Evolutionary conservation across 495 filamentous ascomycete species (phyloP), one percentile per base, ranked within the genome.

Genomic region (Aspergillus egyptiacus): DNA sequence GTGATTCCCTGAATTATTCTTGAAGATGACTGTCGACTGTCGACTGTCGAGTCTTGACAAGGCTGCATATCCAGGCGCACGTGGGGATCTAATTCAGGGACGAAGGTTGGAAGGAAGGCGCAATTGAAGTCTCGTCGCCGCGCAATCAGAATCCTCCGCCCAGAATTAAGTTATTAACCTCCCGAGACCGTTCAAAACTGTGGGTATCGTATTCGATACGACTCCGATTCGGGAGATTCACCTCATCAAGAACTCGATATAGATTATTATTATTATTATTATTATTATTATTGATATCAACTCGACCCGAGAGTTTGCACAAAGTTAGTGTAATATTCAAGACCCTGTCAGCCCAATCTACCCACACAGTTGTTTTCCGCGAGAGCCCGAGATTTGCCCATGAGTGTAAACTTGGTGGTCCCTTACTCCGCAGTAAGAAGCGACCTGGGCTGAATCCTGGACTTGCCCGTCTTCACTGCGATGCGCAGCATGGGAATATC

Each of bases 281-380:
- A 17, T 14, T 35, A 17, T 35, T n/a, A 5, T 17, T 4, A 39
- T 39, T 17, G 11, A 15, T 35, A 35, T 19, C 33, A 35, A 15
- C 17, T 19, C 38, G 23, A 15, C 38, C 40, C 17, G 9, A n/a
- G 22, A n/a, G 23, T 19, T 20, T 13, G 17, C 27, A 33, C 23
- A 7, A 44, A 44, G 28, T 33, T 44, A 44, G 41, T 44, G 41
- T 44, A 44, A 44, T 28, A 28, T 14, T 22, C 28, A 11, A 44
- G 41, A 23, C 41, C 41, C 41, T 32, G 28, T 19, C 41, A 33
- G 41, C 41, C 41, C 41, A 44, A 32, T 33, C 22, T 43, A 31
- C 3, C 10, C 28, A 8, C 28, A 13, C 28, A 5, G 4, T 13
- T 6, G 28, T 3, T 5, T 31, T 10, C 28, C 10, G 28, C 28